Percentiles rank a stretch among this genome's conserved stretches.
Conservation (phyloP, 306 rosid genomes). For the Ammopiptanthus mongolicus region DNA sequence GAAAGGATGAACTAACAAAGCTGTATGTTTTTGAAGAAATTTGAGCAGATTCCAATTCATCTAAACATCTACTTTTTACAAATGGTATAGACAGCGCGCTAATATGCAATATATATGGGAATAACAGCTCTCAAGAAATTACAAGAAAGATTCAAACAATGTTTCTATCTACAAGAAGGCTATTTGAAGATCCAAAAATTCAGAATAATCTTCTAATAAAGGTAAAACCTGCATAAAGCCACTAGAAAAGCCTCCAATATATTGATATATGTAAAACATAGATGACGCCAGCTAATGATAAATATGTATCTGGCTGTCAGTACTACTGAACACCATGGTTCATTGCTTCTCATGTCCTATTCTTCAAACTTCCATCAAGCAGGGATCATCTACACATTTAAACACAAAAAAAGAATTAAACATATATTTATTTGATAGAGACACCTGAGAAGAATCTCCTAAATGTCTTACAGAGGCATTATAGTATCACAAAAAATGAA, state of each 20-base stretch:
- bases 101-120: slow-evolving; percentile 11
- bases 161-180: slow-evolving; percentile 21
- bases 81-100: slow-evolving; percentile 15
- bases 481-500: neutral
- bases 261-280: slow-evolving; percentile 1
- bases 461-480: neutral
- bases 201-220: slow-evolving; percentile 13
- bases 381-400: slow-evolving; percentile 44
- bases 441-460: neutral
- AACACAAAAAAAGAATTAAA: neutral
- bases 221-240: slow-evolving; percentile 23
- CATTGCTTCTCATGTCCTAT: slow-evolving; percentile 8
- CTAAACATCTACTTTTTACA: slow-evolving; percentile 14
- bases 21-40: neutral
- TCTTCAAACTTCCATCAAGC: slow-evolving; percentile 34
- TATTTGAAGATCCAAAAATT: slow-evolving; percentile 14
- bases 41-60: slow-evolving; percentile 22
- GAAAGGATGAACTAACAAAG: neutral
- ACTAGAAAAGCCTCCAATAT: slow-evolving; percentile 18
- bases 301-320: slow-evolving; percentile 26
- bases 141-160: slow-evolving; percentile 22
- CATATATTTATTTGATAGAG: neutral
- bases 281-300: slow-evolving; percentile 20
- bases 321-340: slow-evolving; percentile 15
- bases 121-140: slow-evolving; percentile 16